These are phyloP conservation scores for Solanum clarkiae DNA, from an alignment of 257 asterid genomes.

Conservation along the genomic window DNA sequence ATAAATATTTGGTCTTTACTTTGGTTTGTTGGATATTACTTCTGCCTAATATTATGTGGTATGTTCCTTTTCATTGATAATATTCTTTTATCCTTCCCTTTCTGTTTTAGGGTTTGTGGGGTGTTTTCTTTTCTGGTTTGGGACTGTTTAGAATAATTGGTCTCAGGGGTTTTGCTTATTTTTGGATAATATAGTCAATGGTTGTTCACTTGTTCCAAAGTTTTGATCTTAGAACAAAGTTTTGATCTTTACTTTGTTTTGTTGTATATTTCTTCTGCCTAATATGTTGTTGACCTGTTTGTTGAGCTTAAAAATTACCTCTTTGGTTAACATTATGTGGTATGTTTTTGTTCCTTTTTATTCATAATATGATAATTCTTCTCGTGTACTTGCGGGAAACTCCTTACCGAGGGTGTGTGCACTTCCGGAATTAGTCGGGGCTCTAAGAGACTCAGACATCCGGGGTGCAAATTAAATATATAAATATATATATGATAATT, in stretches of 20 bases:
- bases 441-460: no score
- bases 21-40: background rate
- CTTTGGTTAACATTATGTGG: slow-evolving; percentile 92
- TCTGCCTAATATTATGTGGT: background rate
- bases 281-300: slow-evolving; percentile 1
- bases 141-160: background rate
- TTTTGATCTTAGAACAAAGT: background rate
- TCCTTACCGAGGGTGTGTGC: no score
- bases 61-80: background rate
- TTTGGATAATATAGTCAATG: background rate
- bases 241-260: background rate
- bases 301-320: slow-evolving; percentile 34
- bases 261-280: background rate
- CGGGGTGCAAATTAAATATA: no score
- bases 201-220: background rate
- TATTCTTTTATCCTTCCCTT: background rate
- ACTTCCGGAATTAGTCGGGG: no score
- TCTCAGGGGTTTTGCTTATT: slow-evolving; percentile 4
- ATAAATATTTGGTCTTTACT: background rate
- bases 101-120: background rate
- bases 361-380: background rate
- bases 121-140: background rate
- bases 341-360: background rate
- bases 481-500: background rate
- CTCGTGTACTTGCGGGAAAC: background rate